Evolutionary conservation across 495 filamentous ascomycete genomes (phyloP).

Genomic region (Xylaria venustula): DNA sequence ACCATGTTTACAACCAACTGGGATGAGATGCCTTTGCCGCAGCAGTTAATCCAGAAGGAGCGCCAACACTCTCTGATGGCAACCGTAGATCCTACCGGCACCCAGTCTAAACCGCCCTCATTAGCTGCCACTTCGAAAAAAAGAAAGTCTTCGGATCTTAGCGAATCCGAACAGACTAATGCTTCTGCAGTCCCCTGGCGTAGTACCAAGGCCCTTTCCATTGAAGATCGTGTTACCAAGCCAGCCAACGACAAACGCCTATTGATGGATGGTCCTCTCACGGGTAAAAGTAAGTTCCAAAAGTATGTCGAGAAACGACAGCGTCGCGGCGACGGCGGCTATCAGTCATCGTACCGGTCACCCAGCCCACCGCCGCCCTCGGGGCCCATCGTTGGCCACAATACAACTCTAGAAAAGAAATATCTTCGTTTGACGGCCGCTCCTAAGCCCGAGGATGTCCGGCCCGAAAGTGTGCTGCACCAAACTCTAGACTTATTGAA

Average conservation of each 20-base stretch:
- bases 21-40: constrained; percentile 80
- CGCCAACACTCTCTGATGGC: constrained; percentile 44
- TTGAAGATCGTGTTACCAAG: constrained; percentile 74
- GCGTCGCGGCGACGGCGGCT: constrained; percentile 76
- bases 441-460: constrained; percentile 81
- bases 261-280: constrained; percentile 40
- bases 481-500: constrained; percentile 86
- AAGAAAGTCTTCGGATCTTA: constrained; percentile 73
- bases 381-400: constrained; percentile 85
- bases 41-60: constrained; percentile 78
- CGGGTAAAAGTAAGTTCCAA: constrained; percentile 78
- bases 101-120: constrained; percentile 17
- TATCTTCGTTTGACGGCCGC: constrained; percentile 92
- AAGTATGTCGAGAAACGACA: constrained; percentile 84
- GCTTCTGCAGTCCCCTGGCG: constrained; percentile 67
- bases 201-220: constrained; percentile 60
- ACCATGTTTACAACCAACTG: constrained; percentile 74
- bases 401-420: constrained; percentile 82
- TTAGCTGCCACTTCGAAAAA: constrained; percentile 56
- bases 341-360: constrained; percentile 60
- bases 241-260: constrained; percentile 60
- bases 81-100: constrained; percentile 9
- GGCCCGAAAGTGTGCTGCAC: constrained; percentile 75
- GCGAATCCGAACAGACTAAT: constrained; percentile 35
- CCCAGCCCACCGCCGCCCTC: constrained; percentile 58